phyloP scores from a whole-genome alignment of 2,329 filamentous ascomycete species.

The Knufia fluminis region DNA sequence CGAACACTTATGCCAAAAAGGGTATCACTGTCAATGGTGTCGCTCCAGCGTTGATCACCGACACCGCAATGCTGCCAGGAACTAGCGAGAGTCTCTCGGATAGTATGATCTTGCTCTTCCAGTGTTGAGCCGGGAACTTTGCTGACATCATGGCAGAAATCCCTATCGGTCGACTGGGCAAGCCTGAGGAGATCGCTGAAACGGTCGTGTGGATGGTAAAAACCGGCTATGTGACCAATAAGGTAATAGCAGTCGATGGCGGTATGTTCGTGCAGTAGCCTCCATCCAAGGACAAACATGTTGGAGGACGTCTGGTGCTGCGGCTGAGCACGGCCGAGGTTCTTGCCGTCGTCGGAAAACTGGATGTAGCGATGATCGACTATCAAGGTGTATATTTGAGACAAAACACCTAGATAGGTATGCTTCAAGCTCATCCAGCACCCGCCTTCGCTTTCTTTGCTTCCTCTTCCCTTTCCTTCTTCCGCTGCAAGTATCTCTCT shows the following conservation, averaged over 20 bases:
- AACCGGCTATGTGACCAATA: conserved; percentile 40
- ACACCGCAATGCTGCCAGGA: conserved; percentile 37
- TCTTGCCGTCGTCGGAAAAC: too few relatives aligned
- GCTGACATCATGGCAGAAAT: conserved; percentile 26
- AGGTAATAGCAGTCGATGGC: conserved; percentile 36
- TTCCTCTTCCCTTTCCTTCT: conserved; percentile 41
- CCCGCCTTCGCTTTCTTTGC: conserved; percentile 15
- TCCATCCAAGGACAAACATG: too few relatives aligned
- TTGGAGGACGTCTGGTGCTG: too few relatives aligned
- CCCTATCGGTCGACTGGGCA: conserved; percentile 37
- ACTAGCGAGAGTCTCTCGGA: conserved; percentile 25
- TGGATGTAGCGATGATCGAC: too few relatives aligned
- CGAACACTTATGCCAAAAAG: conserved; percentile 33
- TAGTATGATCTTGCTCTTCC: neutral
- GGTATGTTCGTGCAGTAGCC: conserved; percentile 29
- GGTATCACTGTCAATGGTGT: conserved; percentile 42
- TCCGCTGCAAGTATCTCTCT: conserved; percentile 53
- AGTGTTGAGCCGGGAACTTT: neutral
- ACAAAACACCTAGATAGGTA: too few relatives aligned
- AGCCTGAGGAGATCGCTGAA: conserved; percentile 39
- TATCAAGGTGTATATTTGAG: too few relatives aligned
- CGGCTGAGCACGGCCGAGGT: too few relatives aligned
- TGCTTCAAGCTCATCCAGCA: conserved; percentile 1
- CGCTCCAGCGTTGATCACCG: conserved; percentile 39
- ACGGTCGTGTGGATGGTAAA: conserved; percentile 41